Base-by-base conservation (phyloP, 495 filamentous ascomycete species). In the Glonium stellatum region DNA sequence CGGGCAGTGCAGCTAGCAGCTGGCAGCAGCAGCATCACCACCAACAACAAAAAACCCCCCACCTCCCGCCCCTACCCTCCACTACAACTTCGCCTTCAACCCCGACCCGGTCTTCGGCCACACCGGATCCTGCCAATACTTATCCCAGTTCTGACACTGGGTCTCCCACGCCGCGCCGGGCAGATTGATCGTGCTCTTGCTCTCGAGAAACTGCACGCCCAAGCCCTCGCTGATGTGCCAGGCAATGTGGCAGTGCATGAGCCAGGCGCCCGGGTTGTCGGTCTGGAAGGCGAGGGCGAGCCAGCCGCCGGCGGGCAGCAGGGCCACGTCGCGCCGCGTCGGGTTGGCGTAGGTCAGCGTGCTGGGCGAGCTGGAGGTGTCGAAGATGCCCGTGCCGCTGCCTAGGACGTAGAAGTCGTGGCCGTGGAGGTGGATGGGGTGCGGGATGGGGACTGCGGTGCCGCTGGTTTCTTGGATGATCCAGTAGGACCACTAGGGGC, bases 381-480 rank as follows among this genome's bases (percentile, higher is more conserved):
- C 57, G 54, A 71, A 71, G 13, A 42, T 54, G 41, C 69, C 67
- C 19, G 51, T 25, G 15, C 69, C 69, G 6, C 36, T n/a, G 52
- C 66, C 71, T 35, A 73, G 68, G 54, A 72, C 63, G 61, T 64
- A 72, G 63, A 70, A 73, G 54, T 73, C 71, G 57, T 73, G 71
- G 15, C 71, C 71, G 54, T 73, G 71, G 9, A 73, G 55, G 58
- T 73, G 71, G 35, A 73, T 71, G 13, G 67, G 67, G 57, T 73
- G 71, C 0, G 70, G 71, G 37, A 73, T 67, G 0, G 69, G 67
- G 9, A 68, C 68, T 1, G 34, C 57, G 1, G 67, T 69, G 55
- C 44, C 37, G 0, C 54, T 1, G 10, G 64, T 67, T 34, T 70
- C 67, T 58, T 75, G 72, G 37, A 75, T 75, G 35, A 75, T 70